Conservation (phyloP, 2,329 filamentous ascomycete species). For the Phaeoacremonium minimum region DNA sequence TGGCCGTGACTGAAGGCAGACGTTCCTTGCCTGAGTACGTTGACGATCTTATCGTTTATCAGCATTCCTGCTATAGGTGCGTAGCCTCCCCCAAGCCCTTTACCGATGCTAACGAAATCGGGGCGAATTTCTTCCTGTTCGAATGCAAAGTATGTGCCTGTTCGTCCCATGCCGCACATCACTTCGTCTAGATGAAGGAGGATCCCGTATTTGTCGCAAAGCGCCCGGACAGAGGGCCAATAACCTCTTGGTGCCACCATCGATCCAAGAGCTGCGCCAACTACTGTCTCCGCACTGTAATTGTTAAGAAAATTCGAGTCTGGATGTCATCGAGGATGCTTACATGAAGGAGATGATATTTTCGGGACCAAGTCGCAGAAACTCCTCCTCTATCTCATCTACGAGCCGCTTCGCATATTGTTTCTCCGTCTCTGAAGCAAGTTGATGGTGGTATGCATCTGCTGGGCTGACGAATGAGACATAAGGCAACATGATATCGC, state of each 20-base stretch:
- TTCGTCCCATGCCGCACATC: neutral
- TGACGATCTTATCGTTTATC: slow-evolving; percentile 42
- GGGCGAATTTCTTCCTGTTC: slow-evolving; percentile 26
- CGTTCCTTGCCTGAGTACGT: slow-evolving; percentile 37
- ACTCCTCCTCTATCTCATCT: slow-evolving; percentile 41
- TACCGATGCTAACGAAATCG: slow-evolving; percentile 56
- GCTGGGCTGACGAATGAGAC: slow-evolving; percentile 31
- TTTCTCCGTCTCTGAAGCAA: slow-evolving; percentile 27
- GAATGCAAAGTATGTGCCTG: neutral
- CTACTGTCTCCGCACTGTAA: slow-evolving; percentile 37
- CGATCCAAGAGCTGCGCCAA: slow-evolving; percentile 42
- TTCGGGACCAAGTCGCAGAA: slow-evolving; percentile 36
- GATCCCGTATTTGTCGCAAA: slow-evolving; percentile 42
- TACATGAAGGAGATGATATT: slow-evolving; percentile 41
- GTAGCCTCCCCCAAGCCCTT: slow-evolving; percentile 55
- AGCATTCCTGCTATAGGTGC: slow-evolving; percentile 52
- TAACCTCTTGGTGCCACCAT: slow-evolving; percentile 41
- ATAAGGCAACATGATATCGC: slow-evolving; percentile 16
- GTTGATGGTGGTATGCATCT: slow-evolving; percentile 34
- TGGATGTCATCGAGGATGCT: neutral
- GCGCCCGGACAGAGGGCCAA: slow-evolving; percentile 35
- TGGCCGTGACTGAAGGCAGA: slow-evolving; percentile 52
- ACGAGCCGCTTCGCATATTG: slow-evolving; percentile 34
- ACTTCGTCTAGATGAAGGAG: slow-evolving; percentile 1
- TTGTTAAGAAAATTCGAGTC: too few relatives aligned